Percentiles rank a stretch among this genome's conserved stretches.
phyloP scores from a whole-genome alignment of 192 early-diverging fungal genomes.

The Chytriomyces confervae region DNA sequence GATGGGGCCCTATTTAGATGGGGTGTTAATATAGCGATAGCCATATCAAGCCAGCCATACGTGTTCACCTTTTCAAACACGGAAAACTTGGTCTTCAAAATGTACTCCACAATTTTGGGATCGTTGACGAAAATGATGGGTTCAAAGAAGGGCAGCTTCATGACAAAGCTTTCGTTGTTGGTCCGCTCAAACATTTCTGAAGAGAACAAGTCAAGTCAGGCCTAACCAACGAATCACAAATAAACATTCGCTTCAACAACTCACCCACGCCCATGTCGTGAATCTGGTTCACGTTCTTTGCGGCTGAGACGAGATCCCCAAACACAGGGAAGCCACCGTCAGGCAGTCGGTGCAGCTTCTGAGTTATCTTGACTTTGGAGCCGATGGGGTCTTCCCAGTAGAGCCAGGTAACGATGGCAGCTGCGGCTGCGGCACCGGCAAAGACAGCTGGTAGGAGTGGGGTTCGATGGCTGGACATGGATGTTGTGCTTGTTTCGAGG shows the following conservation, averaged over 20 bases:
- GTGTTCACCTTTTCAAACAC: conserved; percentile 40
- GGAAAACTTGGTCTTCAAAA: conserved; percentile 47
- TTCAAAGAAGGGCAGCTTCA: conserved; percentile 24
- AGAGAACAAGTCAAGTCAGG: not conserved
- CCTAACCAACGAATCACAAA: not conserved
- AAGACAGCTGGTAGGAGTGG: not conserved
- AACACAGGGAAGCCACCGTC: conserved; percentile 4
- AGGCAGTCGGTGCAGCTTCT: conserved; percentile 12
- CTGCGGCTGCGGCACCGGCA: not conserved
- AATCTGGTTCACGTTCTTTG: not conserved
- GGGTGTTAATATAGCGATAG: not conserved
- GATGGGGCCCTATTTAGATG: not conserved
- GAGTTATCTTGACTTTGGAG: not conserved
- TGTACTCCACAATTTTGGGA: conserved; percentile 42
- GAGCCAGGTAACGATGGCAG: not conserved
- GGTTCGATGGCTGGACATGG: not conserved
- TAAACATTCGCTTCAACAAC: not conserved
- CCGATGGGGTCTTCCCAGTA: conserved; percentile 24
- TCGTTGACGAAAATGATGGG: conserved; percentile 33
- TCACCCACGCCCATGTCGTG: conserved; percentile 19
- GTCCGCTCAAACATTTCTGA: conserved; percentile 17
- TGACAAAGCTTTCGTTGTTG: conserved; percentile 12
- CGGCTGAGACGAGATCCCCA: conserved; percentile 3
- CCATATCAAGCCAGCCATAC: not conserved
- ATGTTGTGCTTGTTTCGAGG: too few relatives aligned